phyloP scores from a whole-genome alignment of 2,329 filamentous ascomycete species.

The Helminthosporium solani region DNA sequence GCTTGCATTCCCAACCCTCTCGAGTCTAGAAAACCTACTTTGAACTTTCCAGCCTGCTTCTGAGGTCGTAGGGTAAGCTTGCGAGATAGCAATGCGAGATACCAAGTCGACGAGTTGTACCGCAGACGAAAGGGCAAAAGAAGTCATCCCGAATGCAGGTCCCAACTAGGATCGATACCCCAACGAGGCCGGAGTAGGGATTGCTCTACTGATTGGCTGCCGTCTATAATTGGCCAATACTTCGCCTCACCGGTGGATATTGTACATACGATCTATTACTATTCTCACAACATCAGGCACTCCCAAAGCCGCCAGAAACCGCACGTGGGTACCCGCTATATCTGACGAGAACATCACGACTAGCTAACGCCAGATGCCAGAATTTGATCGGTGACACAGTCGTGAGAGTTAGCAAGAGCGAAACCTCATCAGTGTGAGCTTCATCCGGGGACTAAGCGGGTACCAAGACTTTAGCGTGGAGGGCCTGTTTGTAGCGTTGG shows the following conservation, averaged over 20 bases:
- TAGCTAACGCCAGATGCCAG: not conserved
- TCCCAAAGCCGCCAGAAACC: not conserved
- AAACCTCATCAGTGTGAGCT: not conserved
- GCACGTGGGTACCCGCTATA: not conserved
- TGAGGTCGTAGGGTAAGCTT: not conserved
- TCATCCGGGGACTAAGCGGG: conserved; percentile 17
- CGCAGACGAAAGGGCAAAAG: not conserved
- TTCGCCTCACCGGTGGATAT: too few species aligned
- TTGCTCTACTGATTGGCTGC: not conserved
- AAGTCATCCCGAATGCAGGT: too few species aligned
- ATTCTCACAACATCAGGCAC: too few species aligned
- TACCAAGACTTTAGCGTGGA: conserved; percentile 14
- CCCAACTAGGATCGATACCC: too few species aligned
- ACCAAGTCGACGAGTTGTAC: not conserved
- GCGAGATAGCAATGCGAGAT: not conserved
- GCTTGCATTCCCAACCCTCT: not conserved
- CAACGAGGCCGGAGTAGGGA: too few species aligned
- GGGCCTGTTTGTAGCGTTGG: not conserved
- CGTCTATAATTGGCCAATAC: not conserved
- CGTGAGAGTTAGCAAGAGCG: not conserved
- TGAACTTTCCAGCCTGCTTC: not conserved
- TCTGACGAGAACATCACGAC: not conserved
- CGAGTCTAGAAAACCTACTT: not conserved
- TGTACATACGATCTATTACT: too few species aligned
- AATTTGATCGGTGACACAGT: not conserved